Conservation (phyloP, 2,329 filamentous ascomycete species). For the Ceratocystis cacaofunesta region DNA sequence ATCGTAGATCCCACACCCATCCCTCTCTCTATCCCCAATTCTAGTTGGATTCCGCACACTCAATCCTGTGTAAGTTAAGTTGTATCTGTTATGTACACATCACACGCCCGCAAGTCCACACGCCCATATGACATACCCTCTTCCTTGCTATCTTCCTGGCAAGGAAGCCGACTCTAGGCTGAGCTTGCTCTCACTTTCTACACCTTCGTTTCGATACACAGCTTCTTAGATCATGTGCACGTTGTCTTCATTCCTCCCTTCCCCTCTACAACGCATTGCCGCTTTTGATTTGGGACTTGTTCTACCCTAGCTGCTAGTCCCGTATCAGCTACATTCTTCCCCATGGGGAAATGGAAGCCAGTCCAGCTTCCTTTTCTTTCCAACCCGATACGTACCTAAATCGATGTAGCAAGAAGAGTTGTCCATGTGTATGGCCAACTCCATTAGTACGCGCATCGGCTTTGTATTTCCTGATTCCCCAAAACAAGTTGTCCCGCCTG, state of each 20-base stretch:
- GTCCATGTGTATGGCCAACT: neutral
- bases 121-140: neutral
- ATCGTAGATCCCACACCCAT: conserved; percentile 3
- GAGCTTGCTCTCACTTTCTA: neutral
- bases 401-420: too few species aligned
- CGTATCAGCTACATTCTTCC: conserved; percentile 3
- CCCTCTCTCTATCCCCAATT: neutral
- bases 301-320: neutral
- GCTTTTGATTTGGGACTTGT: neutral
- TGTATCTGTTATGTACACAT: neutral
- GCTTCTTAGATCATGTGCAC: neutral
- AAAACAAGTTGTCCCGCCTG: neutral
- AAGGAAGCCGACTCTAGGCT: neutral
- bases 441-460: neutral
- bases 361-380: neutral
- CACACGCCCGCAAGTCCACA: neutral
- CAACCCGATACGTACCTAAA: too few species aligned
- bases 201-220: neutral
- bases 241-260: neutral
- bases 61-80: neutral
- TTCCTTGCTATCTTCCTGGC: neutral
- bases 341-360: conserved; percentile 7
- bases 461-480: neutral
- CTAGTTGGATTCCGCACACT: neutral
- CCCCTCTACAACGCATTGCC: neutral